These are phyloP conservation scores for Magnaporthiopsis poae DNA, from an alignment of 2,329 filamentous ascomycete species.

Conservation along the genomic window DNA sequence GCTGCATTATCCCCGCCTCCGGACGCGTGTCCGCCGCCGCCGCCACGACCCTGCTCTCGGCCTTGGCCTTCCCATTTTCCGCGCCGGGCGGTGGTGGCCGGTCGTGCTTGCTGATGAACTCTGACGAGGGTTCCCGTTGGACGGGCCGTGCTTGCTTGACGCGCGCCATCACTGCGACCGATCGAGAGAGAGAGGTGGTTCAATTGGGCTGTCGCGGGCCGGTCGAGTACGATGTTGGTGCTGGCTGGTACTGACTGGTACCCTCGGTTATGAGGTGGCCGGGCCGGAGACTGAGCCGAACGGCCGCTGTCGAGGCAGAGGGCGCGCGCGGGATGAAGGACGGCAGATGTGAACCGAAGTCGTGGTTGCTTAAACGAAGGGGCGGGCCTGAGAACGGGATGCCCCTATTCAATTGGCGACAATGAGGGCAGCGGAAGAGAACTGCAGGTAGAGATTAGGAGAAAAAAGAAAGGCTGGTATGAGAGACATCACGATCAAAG, in stretches of 20 bases:
- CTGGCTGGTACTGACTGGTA: too few relatives aligned
- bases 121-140: conserved; percentile 56
- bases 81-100: conserved; percentile 15
- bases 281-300: background rate
- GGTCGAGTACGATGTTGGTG: too few relatives aligned
- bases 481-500: background rate
- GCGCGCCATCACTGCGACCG: conserved; percentile 51
- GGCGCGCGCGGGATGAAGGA: too few relatives aligned
- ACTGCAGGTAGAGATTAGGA: background rate
- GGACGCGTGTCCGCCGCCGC: conserved; percentile 18
- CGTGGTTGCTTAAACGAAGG: background rate
- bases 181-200: background rate
- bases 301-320: too few relatives aligned
- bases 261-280: background rate
- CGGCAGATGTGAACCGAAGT: too few relatives aligned
- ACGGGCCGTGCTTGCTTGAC: conserved; percentile 58
- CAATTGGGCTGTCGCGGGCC: too few relatives aligned
- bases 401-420: background rate
- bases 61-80: conserved; percentile 25
- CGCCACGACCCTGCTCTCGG: conserved; percentile 11
- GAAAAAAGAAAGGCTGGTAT: background rate
- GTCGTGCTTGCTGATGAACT: conserved; percentile 47
- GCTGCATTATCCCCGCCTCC: conserved; percentile 59
- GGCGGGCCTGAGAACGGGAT: too few relatives aligned
- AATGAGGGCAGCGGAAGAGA: background rate